A percentile compares a stretch with the other conserved stretches of the same genome.
Conservation (phyloP, 202 grass and related monocot species). For the Setaria italica region DNA sequence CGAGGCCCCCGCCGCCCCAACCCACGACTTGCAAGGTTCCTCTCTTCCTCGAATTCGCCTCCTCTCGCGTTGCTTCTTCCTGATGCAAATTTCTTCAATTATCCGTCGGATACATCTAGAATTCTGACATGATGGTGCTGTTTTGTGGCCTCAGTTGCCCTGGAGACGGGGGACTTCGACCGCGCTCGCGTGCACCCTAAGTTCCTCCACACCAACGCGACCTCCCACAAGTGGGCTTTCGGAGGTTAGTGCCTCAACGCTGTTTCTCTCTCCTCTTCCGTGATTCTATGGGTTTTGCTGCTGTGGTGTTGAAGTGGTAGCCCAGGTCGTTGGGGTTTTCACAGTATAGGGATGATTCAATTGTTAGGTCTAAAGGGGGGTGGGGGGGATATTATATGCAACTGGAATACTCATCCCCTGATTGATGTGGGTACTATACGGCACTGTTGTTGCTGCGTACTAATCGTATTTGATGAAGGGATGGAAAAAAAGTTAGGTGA, state of each 20-base stretch:
- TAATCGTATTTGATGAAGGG: not conserved
- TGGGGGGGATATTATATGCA: not conserved
- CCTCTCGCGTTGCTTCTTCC: not conserved
- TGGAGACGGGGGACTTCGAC: constrained; percentile 75
- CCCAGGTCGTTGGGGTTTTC: not conserved
- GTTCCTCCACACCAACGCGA: constrained; percentile 94
- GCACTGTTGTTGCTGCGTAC: not conserved
- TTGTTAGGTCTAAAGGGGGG: not conserved
- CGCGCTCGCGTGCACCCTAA: constrained; percentile 86
- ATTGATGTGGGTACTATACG: constrained; percentile 8
- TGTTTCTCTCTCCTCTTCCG: not conserved
- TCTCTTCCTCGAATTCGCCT: constrained; percentile 3
- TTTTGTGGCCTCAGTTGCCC: constrained; percentile 51
- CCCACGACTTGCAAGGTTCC: constrained; percentile 46
- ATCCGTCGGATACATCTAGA: too few species aligned
- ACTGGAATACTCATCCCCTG: not conserved
- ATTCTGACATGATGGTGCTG: not conserved
- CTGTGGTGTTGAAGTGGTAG: not conserved
- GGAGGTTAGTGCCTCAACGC: constrained; percentile 60
- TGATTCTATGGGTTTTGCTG: not conserved
- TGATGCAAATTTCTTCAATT: not conserved
- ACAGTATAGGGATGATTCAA: not conserved
- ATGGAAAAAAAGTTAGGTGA: not conserved
- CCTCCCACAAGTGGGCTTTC: constrained; percentile 98
- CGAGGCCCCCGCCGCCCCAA: constrained; percentile 44